Evolutionary conservation across 495 filamentous ascomycete genomes (phyloP), one percentile per base, ranked within the genome.

Genomic region (Jackrogersella minutella): DNA sequence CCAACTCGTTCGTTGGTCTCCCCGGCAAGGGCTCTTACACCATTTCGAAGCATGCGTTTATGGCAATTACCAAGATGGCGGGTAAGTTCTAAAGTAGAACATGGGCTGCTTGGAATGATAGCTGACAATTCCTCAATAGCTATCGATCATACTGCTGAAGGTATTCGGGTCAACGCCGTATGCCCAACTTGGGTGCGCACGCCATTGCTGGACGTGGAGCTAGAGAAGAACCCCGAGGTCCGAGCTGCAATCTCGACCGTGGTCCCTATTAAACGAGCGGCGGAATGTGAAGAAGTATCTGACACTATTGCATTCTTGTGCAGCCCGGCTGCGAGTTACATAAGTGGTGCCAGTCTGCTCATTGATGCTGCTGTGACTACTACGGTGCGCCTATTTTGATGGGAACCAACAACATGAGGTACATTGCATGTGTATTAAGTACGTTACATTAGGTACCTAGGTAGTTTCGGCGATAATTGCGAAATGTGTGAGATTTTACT

Each of bases 121-220:
- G 13, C 41, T 44, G 19, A 44, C 7, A 30, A 3, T 30, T 24
- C 2, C 19, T 24, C 21, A 3, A 13, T 44, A 44, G 41, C 19
- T 13, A 7, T 76, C 10, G 75, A 81, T 57, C 60, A 77, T 30
- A 71, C 69, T 2, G 17, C 40, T 0, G 36, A 76, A 28, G 70
- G 69, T 0, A 78, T 84, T 31, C 74, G 81, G 0, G 75, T 82
- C 7, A 84, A 85, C 58, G 74, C 73, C 2, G 68, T 84, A 1
- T 78, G 74, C 50, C 80, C 80, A 0, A 71, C 77, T 3, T 83
- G 79, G 72, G 73, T 80, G 0, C 53, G 72, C 4, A 81, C 79
- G 0, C 77, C 78, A 8, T 71, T 84, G 65, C 70, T 81, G 5
- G 74, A 77, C 14, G 54, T 33, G 3, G 65, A 58, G 26, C 8